Evolutionary conservation across 2,329 filamentous ascomycete species (phyloP), one percentile per base, ranked within the genome.

Genomic region (Diplodia corticola): DNA sequence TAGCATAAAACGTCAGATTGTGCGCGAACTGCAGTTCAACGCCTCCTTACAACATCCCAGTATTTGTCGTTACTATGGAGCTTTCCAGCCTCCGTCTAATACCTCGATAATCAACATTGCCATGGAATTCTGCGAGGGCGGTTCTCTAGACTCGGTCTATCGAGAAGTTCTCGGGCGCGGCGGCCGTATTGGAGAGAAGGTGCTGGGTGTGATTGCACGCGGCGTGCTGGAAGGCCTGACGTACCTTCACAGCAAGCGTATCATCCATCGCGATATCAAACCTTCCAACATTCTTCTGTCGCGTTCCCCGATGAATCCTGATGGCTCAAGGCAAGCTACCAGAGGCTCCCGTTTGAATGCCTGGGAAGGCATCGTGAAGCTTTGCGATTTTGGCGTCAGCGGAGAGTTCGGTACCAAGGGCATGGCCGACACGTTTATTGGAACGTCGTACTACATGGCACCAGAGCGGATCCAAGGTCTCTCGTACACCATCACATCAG

Each of bases 401-500:
- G 95, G 95, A 70, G 95, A 98, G 78, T 98, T 98, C 75, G 96
- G 95, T 70, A 99, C 95, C 59, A 98, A 99, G 79, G 95, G 95
- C 64, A 95, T 98, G 77, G 95, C 95, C 70, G 97, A 98, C 78
- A 99, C 95, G 0, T 99, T 99, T 75, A 99, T 99, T 75, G 95
- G 95, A 69, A 99, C 95, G 13, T 96, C 92, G 68, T 99, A 98
- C 78, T 99, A 99, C 83, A 99, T 99, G 95, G 95, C 95, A 4
- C 95, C 95, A 0, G 95, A 99, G 79, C 90, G 95, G 63, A 99
- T 99, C 77, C 97, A 95, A 1, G 95, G 95, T 67, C 92, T 98
- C 81, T 94, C 91, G 59, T 99, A 99, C 79, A 99, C 94, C 68
- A 99, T 99, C 78, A 99, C 94, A 2, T 97, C 93, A 7, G 95